Evolutionary conservation across 202 grass and related monocot species (phyloP).

Genomic region (Dendrocalamus latiflorus): DNA sequence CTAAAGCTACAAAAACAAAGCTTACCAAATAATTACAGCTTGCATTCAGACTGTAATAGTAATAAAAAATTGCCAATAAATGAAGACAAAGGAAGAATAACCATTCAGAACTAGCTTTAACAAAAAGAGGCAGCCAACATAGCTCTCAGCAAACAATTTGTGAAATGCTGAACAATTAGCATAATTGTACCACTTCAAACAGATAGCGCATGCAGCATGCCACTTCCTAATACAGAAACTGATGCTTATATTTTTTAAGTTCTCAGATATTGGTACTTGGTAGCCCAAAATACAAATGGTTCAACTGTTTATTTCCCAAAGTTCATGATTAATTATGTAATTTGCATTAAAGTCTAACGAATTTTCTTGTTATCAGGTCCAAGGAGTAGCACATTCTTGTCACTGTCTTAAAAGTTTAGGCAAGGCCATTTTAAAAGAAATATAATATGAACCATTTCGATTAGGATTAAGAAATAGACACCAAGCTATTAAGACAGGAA

Average conservation of each 20-base stretch:
- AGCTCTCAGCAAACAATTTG: neutral
- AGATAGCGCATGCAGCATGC: neutral
- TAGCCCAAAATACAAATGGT: neutral
- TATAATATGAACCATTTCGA: neutral
- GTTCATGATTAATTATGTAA: neutral
- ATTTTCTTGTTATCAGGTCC: neutral
- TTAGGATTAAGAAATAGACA: neutral
- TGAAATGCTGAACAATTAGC: neutral
- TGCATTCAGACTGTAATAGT: neutral
- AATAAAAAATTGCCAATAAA: neutral
- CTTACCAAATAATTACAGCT: neutral
- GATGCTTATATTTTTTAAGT: neutral
- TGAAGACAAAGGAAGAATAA: neutral
- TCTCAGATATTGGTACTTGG: neutral
- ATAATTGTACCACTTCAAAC: slow-evolving; percentile 7
- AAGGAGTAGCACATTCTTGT: neutral
- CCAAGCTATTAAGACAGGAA: neutral
- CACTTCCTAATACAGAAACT: neutral
- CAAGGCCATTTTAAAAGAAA: neutral
- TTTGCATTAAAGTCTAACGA: neutral
- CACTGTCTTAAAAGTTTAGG: slow-evolving; percentile 6
- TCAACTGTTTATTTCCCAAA: neutral
- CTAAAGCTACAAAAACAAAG: neutral
- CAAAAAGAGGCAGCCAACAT: neutral
- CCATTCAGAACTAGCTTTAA: neutral